These are phyloP conservation scores for Scheffersomyces cryptocercus DNA, from an alignment of 1,139 yeast genomes.

Conservation along the genomic window DNA sequence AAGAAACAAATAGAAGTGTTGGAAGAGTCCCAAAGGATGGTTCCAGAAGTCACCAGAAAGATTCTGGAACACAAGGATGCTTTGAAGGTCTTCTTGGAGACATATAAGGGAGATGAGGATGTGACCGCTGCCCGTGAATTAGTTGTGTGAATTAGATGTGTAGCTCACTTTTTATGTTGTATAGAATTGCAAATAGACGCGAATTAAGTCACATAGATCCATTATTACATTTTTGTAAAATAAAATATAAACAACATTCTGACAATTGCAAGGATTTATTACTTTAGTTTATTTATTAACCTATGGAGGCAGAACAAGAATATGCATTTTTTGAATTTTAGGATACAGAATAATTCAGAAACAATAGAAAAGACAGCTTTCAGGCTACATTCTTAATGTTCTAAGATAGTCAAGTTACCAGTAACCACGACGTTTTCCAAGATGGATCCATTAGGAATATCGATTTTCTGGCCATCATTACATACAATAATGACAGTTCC, in stretches of 20 bases:
- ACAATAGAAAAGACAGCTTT: too few species aligned
- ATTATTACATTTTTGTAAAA: too few species aligned
- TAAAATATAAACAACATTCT: too few species aligned
- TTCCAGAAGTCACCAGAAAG: conserved; percentile 61
- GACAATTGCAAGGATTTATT: too few species aligned
- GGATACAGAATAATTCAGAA: too few species aligned
- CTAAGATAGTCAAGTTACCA: conserved; percentile 93
- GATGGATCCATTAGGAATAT: conserved; percentile 93
- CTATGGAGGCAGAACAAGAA: too few species aligned
- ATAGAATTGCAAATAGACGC: neutral
- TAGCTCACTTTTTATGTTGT: neutral
- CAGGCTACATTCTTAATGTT: conserved; percentile 54
- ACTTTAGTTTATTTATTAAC: too few species aligned
- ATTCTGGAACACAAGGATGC: conserved; percentile 50
- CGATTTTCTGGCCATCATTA: conserved; percentile 95
- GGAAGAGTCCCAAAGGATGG: conserved; percentile 67
- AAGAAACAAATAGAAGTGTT: conserved; percentile 66
- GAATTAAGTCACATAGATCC: neutral
- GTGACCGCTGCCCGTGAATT: conserved; percentile 38
- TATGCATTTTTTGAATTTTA: too few species aligned
- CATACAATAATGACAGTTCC: conserved; percentile 98
- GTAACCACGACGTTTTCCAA: conserved; percentile 96
- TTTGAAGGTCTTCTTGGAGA: conserved; percentile 39
- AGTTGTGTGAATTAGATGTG: conserved; percentile 16
- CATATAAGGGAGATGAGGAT: conserved; percentile 53